These are phyloP conservation scores for Mimosa bimucronata DNA, from an alignment of 306 rosid species.

Conservation along the genomic window DNA sequence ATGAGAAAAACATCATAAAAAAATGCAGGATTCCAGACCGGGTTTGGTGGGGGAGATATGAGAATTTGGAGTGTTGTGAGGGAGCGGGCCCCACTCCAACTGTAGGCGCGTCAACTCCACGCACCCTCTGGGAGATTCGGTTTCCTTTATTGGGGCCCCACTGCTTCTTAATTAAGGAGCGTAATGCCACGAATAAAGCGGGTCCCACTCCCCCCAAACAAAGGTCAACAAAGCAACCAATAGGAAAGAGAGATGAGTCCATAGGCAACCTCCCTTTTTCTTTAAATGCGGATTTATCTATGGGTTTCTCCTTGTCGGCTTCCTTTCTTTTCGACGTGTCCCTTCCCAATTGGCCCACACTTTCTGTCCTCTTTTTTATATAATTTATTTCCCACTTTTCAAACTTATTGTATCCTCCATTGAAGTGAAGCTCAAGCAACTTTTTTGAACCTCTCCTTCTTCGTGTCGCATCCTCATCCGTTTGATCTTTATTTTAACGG, in stretches of 20 bases:
- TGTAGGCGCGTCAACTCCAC: slow-evolving; percentile 44
- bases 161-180: slow-evolving; percentile 25
- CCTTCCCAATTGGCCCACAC: slow-evolving; percentile 15
- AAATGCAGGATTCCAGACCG: too few species aligned
- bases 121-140: slow-evolving; percentile 42
- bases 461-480: background rate
- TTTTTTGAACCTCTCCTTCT: background rate
- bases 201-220: slow-evolving; percentile 64
- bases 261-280: slow-evolving; percentile 67
- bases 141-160: slow-evolving; percentile 40
- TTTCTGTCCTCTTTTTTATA: background rate
- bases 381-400: background rate
- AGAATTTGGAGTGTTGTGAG: background rate
- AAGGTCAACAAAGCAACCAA: slow-evolving; percentile 85
- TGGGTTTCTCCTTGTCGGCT: slow-evolving; percentile 72
- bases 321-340: slow-evolving; percentile 63
- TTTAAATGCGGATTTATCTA: slow-evolving; percentile 63
- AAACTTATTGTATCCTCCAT: background rate
- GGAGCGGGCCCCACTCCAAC: slow-evolving; percentile 1
- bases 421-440: slow-evolving; percentile 9
- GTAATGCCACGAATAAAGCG: slow-evolving; percentile 35
- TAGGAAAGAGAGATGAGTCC: slow-evolving; percentile 52
- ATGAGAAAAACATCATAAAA: too few species aligned
- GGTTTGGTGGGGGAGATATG: background rate
- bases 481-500: background rate